Evolutionary conservation across 1,139 yeast genomes (phyloP).

Genomic region (Blastobotrys ciferrii): DNA sequence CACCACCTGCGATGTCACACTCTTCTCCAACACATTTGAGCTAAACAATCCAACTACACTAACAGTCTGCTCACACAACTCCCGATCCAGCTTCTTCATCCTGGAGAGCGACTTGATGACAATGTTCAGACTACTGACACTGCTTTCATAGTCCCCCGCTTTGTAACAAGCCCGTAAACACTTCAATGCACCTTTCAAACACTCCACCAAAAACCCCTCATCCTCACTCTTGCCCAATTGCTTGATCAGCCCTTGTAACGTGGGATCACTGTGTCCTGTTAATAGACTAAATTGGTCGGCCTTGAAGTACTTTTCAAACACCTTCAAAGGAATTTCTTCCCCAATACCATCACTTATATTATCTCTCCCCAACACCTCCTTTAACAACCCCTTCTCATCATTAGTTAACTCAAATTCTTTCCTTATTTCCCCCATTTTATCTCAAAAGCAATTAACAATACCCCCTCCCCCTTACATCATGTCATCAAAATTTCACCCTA

Average conservation of each 20-base stretch:
- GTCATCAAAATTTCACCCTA: too few species aligned
- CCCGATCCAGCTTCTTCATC: not conserved
- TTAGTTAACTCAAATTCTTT: not conserved
- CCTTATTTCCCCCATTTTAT: not conserved
- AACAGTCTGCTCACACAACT: conserved; percentile 14
- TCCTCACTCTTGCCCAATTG: not conserved
- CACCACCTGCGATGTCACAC: conserved; percentile 19
- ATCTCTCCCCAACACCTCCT: not conserved
- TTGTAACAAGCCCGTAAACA: conserved; percentile 9
- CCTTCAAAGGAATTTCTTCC: not conserved
- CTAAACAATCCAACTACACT: conserved; percentile 8
- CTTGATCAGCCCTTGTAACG: conserved; percentile 1
- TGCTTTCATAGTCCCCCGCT: not conserved
- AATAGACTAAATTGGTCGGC: not conserved
- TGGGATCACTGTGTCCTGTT: conserved; percentile 5
- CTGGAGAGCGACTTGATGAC: conserved; percentile 13
- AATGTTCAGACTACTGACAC: conserved; percentile 7
- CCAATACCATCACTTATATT: not conserved
- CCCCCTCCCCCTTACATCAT: too few species aligned
- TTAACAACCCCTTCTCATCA: not conserved
- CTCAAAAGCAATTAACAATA: too few species aligned
- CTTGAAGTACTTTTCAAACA: not conserved
- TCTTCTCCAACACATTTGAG: conserved; percentile 8
- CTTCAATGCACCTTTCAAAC: conserved; percentile 6
- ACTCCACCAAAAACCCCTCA: not conserved